A percentile compares a stretch with the other conserved stretches of the same genome.
Evolutionary conservation across 1,284 basidiomycete genomes (phyloP).

Genomic region (Trichosporon inkin): DNA sequence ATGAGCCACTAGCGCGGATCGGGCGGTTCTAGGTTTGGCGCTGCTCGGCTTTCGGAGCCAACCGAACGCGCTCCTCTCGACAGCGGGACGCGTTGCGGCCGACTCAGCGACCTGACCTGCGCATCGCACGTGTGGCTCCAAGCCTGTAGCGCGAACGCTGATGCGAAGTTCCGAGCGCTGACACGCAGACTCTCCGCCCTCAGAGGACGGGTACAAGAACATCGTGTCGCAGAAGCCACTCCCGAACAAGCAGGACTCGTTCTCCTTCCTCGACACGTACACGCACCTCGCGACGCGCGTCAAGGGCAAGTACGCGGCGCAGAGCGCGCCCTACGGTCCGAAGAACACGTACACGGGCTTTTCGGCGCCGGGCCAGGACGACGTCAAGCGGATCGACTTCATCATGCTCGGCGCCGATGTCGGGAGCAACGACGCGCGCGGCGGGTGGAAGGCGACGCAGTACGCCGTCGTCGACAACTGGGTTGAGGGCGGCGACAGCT

Average conservation of each 20-base stretch:
- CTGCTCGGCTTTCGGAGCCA: no score
- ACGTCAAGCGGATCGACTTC: slow-evolving; percentile 40
- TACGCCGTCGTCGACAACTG: slow-evolving; percentile 44
- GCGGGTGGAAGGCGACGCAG: slow-evolving; percentile 30
- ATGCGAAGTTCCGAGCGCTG: background rate
- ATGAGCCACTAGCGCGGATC: background rate
- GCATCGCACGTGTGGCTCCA: background rate
- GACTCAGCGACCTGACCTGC: no score
- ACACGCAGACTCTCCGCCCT: slow-evolving; percentile 41
- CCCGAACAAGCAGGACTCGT: slow-evolving; percentile 24
- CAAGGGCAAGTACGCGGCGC: slow-evolving; percentile 10
- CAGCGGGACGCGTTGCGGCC: no score
- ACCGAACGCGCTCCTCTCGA: no score
- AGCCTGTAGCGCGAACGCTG: background rate
- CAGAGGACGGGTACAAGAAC: slow-evolving; percentile 45
- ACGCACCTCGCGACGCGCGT: slow-evolving; percentile 24
- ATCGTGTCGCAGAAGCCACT: slow-evolving; percentile 35
- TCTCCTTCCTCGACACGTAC: slow-evolving; percentile 40
- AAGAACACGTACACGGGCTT: slow-evolving; percentile 41
- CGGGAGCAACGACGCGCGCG: slow-evolving; percentile 15
- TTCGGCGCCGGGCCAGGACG: slow-evolving; percentile 25
- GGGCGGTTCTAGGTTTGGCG: background rate
- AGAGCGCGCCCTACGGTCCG: slow-evolving; percentile 38
- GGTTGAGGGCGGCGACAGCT: slow-evolving; percentile 35
- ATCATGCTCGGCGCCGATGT: slow-evolving; percentile 35